Evolutionary conservation across 192 early-diverging fungal genomes (phyloP), one percentile per base, ranked within the genome.

Genomic region (Allomyces macrogynus): DNA sequence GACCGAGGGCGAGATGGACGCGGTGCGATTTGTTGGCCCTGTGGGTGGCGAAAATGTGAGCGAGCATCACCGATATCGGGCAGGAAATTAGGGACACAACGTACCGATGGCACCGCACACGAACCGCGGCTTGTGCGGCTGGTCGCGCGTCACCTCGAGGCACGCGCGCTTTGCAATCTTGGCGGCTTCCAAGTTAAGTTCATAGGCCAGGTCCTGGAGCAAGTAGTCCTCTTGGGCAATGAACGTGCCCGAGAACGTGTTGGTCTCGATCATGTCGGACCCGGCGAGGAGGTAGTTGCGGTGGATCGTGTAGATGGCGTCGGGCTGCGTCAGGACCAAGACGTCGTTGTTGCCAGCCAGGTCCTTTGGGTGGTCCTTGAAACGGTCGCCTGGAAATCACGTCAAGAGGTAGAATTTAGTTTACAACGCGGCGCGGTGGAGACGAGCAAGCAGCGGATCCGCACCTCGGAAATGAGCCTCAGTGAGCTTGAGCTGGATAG

Each of bases 341-440:
- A 97, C 73, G 72, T 97, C 94, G 76, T 97, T 97, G 81, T 97
- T 97, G 44, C 94, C 94, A 71, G 88, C 87, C 40, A 97, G 75
- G 71, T 93, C 91, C 68, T 91, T 89, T 12, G 75, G 68, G 72
- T 89, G 88, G 70, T 84, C 72, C 74, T 84, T 86, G 80, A 91
- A 97, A 64, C 88, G 80, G 61, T 89, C 82, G 40, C 81, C 81
- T 81, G 27, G 24, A 20, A 65, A 32, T 40, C 32, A 8, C 32
- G 32, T 40, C n/a, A 64, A 27, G 23, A 23, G 63, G 62, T 0
- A 7, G 0, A 10, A 66, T 12, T 65, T 27, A 43, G 44, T 23
- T 25, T 62, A 14, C 26, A 24, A 22, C n/a, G 23, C n/a, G 63
- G 61, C 22, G n/a, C 24, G 43, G 63, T 64, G n/a, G 49, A 54